A percentile compares a stretch with the other conserved stretches of the same genome.
These are phyloP conservation scores for Dentipellis sp. DNA, from an alignment of 768 basidiomycete species.

Conservation along the genomic window DNA sequence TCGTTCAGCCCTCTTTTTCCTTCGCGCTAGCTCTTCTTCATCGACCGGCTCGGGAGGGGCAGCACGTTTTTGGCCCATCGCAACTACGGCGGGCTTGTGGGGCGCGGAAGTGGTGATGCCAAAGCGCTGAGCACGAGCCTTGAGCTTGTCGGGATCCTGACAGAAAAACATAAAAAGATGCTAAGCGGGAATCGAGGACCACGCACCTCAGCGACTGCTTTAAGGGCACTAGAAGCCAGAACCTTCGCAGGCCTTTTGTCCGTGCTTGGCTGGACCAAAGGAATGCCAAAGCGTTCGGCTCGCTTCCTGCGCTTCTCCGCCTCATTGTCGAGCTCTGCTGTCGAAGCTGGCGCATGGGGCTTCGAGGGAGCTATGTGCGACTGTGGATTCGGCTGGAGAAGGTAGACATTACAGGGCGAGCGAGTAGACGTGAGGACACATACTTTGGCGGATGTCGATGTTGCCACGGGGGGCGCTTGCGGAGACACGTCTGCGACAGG, in stretches of 20 bases:
- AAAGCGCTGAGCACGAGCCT: slow-evolving; percentile 49
- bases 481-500: too few relatives aligned
- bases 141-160: slow-evolving; percentile 31
- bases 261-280: slow-evolving; percentile 37
- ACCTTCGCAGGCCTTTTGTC: slow-evolving; percentile 16
- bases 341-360: not conserved
- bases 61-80: slow-evolving; percentile 20
- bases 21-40: slow-evolving; percentile 10
- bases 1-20: slow-evolving; percentile 13
- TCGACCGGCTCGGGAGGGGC: slow-evolving; percentile 31
- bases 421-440: not conserved
- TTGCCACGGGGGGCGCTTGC: not conserved
- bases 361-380: not conserved
- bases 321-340: slow-evolving; percentile 33
- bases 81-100: not conserved
- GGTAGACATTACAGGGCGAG: not conserved
- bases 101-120: slow-evolving; percentile 20
- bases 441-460: not conserved
- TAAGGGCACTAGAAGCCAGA: not conserved
- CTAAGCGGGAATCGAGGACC: not conserved
- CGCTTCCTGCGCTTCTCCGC: slow-evolving; percentile 49
- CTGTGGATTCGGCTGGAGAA: not conserved
- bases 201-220: not conserved
- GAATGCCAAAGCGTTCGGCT: slow-evolving; percentile 66
- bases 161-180: not conserved